phyloP scores from a whole-genome alignment of 192 early-diverging fungal genomes.

The Backusella mclennaniae region DNA sequence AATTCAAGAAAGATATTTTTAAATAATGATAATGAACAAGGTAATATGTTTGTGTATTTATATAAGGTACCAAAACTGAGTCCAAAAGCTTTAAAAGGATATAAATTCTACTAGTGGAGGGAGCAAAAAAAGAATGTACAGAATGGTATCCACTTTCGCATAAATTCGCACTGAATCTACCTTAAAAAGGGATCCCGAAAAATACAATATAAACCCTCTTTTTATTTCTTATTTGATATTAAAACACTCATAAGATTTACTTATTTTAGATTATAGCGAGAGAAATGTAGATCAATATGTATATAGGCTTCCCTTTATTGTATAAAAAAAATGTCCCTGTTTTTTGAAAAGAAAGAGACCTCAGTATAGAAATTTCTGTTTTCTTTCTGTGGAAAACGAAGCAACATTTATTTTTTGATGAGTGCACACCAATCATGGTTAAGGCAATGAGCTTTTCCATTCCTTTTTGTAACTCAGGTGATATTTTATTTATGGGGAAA shows the following conservation, averaged over 20 bases:
- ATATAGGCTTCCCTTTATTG: no score
- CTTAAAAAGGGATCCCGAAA: not conserved
- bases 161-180: not conserved
- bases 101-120: not conserved
- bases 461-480: not conserved
- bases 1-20: not conserved
- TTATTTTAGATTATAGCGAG: not conserved
- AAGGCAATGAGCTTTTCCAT: not conserved
- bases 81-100: not conserved
- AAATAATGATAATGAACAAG: not conserved
- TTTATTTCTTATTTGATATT: not conserved
- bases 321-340: not conserved
- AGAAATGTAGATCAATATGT: not conserved
- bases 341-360: not conserved
- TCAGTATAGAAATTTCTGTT: not conserved
- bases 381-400: not conserved
- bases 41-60: not conserved
- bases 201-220: not conserved
- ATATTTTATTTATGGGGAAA: not conserved
- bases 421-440: not conserved
- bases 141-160: not conserved
- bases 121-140: not conserved
- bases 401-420: not conserved
- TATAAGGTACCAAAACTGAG: not conserved
- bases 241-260: not conserved